Base-by-base conservation (phyloP, 176 grass and related monocot species). In the Aegilops sharonensis region DNA sequence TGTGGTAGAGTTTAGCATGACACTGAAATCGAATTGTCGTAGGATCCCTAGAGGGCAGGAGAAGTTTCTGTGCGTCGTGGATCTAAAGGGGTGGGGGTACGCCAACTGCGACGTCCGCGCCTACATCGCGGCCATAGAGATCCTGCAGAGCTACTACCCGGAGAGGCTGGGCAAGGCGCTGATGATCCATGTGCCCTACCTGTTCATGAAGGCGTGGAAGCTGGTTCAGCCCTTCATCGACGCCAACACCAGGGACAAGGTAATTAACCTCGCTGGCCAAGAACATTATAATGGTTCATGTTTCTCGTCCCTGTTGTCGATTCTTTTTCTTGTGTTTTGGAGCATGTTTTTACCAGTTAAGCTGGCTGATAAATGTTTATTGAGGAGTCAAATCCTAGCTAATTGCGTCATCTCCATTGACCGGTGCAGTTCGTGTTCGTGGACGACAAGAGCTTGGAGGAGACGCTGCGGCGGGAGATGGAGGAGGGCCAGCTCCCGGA, bases 201-300 rank as follows among this genome's bases (percentile, higher is more conserved):
- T 95, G 3, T 93, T 95, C 78, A 84, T 93, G 84, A 95, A 91
- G 81, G 88, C 91, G 4, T 95, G 94, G 94, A 95, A 93, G 63
- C 15, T 89, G 21, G 63, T 95, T 29, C 83, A 86, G 45, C 94
- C 94, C 2, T 93, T 95, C 73, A 93, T 95, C 40, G 89, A 95
- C 34, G 82, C 85, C 25, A 87, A 91, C 48, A 95, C 91, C 60
- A 93, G 48, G 65, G 86, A 93, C 47, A 95, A 93, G 91, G 94
- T 95, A 37, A 8, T 37, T 8, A 37, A 57, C 32, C 34, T 37
- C 18, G 34, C 17, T 11, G 18, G 3, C 15, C 34, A 37, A 66
- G 15, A 69, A 37, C 2, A 21, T 21, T 1, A 14, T 68, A n/a
- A 2, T 88, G 87, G 94, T 85, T 94, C 11, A 30, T 94, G 5